These are phyloP conservation scores for Lachnellula willkommii DNA, from an alignment of 2,329 filamentous ascomycete genomes.

Conservation along the genomic window DNA sequence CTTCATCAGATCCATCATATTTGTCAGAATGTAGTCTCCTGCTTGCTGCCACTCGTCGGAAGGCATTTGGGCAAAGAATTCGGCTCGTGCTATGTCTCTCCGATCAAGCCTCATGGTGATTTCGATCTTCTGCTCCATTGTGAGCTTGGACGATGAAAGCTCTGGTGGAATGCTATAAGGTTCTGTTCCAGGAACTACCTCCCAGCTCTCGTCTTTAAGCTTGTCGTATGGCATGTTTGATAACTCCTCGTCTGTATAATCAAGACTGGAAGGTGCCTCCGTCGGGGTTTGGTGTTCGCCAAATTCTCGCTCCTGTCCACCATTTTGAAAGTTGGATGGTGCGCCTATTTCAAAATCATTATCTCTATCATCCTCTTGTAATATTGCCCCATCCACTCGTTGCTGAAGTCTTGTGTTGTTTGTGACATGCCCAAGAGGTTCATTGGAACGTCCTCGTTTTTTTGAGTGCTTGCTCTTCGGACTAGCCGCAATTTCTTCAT, in stretches of 20 bases:
- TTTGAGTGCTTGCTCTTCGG: background rate
- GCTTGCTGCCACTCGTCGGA: conserved; percentile 30
- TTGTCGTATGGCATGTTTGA: conserved; percentile 21
- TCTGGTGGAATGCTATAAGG: conserved; percentile 7
- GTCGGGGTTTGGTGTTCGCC: background rate
- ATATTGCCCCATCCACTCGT: background rate
- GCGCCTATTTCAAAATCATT: background rate
- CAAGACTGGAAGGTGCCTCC: background rate
- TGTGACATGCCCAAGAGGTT: background rate
- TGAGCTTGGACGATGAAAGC: conserved; percentile 7
- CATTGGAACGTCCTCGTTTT: conserved; percentile 1
- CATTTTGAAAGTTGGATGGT: background rate
- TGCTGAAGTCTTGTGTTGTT: background rate
- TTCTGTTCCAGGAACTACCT: conserved; percentile 6
- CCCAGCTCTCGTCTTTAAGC: conserved; percentile 20
- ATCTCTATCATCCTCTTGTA: background rate
- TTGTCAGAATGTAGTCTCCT: conserved; percentile 28
- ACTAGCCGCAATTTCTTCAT: background rate
- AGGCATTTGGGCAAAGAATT: conserved; percentile 22
- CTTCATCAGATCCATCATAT: conserved; percentile 22
- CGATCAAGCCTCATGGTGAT: background rate
- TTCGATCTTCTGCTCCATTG: conserved; percentile 16
- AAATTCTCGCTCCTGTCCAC: background rate
- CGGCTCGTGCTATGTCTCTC: conserved; percentile 1
- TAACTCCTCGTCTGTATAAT: conserved; percentile 19